These are phyloP conservation scores for Microbotryum scabiosae DNA, from an alignment of 1,284 basidiomycete species.

Conservation along the genomic window DNA sequence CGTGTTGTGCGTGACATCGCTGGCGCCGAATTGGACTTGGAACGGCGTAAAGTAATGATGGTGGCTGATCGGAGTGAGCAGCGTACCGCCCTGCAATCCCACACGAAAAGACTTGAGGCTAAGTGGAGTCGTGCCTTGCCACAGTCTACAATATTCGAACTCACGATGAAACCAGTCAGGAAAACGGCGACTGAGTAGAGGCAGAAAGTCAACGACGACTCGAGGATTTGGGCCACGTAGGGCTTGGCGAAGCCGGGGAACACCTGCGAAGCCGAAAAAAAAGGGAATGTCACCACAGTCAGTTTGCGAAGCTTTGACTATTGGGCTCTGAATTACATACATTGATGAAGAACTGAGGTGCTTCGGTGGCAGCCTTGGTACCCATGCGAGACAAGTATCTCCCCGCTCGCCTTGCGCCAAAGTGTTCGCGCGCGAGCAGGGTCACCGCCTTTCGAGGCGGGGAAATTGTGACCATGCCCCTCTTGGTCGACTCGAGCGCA, in stretches of 20 bases:
- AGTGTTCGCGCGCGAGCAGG: background rate
- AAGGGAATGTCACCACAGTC: background rate
- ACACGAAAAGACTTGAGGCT: too few relatives aligned
- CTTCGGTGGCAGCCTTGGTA: conserved; percentile 14
- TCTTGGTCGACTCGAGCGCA: conserved; percentile 47
- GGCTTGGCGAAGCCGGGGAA: conserved; percentile 24
- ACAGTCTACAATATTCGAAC: background rate
- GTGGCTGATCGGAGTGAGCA: conserved; percentile 6
- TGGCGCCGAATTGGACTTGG: conserved; percentile 7
- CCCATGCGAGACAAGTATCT: conserved; percentile 6
- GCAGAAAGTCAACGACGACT: conserved; percentile 23
- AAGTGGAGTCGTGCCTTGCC: too few relatives aligned
- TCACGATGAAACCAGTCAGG: conserved; percentile 27
- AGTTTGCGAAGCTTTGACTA: background rate
- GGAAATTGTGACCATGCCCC: background rate
- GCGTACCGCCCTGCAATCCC: background rate
- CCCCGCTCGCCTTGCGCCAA: background rate
- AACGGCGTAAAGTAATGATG: conserved; percentile 8
- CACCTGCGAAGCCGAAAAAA: conserved; percentile 2
- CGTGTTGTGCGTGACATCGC: conserved; percentile 2
- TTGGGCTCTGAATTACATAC: background rate
- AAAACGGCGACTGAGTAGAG: conserved; percentile 25
- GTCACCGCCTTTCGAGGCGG: background rate
- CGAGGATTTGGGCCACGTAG: conserved; percentile 20
- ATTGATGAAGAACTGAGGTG: conserved; percentile 15